A percentile compares a stretch with the other conserved stretches of the same genome.
phyloP scores from a whole-genome alignment of 306 rosid species.

The Quercus glauca region DNA sequence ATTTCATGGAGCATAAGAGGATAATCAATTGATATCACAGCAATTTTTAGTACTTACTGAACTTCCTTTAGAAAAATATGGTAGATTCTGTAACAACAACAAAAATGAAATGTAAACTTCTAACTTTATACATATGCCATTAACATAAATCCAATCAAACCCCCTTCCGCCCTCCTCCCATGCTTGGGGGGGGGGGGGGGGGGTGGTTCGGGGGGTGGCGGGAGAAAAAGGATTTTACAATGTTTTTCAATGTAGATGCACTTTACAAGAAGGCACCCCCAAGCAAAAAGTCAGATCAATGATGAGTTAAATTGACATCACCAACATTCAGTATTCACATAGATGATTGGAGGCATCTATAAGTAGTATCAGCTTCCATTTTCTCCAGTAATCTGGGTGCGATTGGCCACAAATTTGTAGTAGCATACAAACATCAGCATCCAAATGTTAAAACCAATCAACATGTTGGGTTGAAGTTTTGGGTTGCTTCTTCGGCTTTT shows the following conservation, averaged over 20 bases:
- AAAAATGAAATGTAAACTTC: too few species aligned
- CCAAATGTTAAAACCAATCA: slow-evolving; percentile 60
- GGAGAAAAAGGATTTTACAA: too few species aligned
- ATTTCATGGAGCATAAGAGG: not conserved
- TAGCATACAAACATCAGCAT: not conserved
- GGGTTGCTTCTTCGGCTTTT: slow-evolving; percentile 73
- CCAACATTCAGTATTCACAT: too few species aligned
- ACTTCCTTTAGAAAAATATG: not conserved
- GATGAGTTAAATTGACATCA: too few species aligned
- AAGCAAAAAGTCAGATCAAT: too few species aligned
- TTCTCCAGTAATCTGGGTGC: not conserved
- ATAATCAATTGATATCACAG: too few species aligned
- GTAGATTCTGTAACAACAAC: not conserved
- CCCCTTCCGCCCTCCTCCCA: too few species aligned
- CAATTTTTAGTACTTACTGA: not conserved
- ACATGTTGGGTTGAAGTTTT: slow-evolving; percentile 68
- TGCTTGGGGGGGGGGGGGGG: too few species aligned
- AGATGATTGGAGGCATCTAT: too few species aligned
- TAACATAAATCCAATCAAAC: too few species aligned
- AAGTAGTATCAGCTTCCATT: not conserved
- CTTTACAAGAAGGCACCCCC: not conserved
- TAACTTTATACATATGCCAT: too few species aligned
- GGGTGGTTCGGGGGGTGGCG: too few species aligned
- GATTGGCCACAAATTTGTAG: not conserved
- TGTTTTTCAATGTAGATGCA: not conserved